These are phyloP conservation scores for Thelonectria discophora DNA, from an alignment of 2,329 filamentous ascomycete genomes.

Conservation along the genomic window DNA sequence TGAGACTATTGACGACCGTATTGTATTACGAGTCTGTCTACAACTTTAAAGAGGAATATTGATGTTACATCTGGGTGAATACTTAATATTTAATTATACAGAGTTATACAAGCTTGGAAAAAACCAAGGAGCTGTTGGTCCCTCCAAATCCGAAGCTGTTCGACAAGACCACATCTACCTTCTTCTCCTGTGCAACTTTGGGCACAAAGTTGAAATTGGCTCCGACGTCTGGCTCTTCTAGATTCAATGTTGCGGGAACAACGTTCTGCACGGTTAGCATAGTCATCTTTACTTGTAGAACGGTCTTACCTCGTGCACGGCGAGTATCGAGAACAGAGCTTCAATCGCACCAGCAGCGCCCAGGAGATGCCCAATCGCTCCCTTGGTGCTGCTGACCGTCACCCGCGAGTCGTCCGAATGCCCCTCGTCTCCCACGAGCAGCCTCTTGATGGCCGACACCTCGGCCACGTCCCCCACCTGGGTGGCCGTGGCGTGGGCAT, in stretches of 20 bases:
- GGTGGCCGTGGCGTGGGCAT: slow-evolving; percentile 94
- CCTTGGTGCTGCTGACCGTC: slow-evolving; percentile 93
- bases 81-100: not conserved
- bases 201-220: slow-evolving; percentile 89
- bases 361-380: slow-evolving; percentile 88
- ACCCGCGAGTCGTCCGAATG: slow-evolving; percentile 68
- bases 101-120: slow-evolving; percentile 55
- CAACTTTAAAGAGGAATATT: no score
- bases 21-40: no score
- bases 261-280: slow-evolving; percentile 65
- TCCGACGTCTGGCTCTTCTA: slow-evolving; percentile 71
- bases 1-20: no score
- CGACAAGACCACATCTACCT: slow-evolving; percentile 79
- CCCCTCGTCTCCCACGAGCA: slow-evolving; percentile 80
- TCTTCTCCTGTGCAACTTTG: slow-evolving; percentile 71
- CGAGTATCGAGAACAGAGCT: slow-evolving; percentile 83
- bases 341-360: slow-evolving; percentile 93
- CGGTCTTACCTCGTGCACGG: slow-evolving; percentile 75
- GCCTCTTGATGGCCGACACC: slow-evolving; percentile 78
- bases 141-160: slow-evolving; percentile 99
- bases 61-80: not conserved
- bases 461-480: slow-evolving; percentile 87
- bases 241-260: slow-evolving; percentile 87
- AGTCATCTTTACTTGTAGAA: not conserved
- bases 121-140: slow-evolving; percentile 90